phyloP scores from a whole-genome alignment of 192 early-diverging fungal species.

The Physocladia obscura region DNA sequence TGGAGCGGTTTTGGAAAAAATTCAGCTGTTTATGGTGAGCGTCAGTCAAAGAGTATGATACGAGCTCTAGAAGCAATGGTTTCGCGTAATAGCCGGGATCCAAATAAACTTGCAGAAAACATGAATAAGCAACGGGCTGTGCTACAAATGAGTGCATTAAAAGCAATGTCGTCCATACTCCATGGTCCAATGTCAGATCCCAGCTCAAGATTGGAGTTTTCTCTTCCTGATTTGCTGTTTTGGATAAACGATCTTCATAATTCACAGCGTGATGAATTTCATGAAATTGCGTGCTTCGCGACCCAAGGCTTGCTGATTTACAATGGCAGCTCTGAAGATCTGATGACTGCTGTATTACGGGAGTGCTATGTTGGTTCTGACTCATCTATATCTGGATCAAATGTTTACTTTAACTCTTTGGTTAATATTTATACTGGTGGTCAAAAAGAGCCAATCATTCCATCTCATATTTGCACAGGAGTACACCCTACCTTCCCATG shows the following conservation, averaged over 20 bases:
- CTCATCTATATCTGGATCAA: slow-evolving; percentile 52
- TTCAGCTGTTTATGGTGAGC: slow-evolving; percentile 53
- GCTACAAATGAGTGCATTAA: slow-evolving; percentile 76
- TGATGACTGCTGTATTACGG: slow-evolving; percentile 65
- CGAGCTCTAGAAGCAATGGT: slow-evolving; percentile 61
- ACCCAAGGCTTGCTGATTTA: slow-evolving; percentile 68
- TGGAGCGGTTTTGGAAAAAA: slow-evolving; percentile 88
- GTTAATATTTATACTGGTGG: slow-evolving; percentile 63
- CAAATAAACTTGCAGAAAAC: slow-evolving; percentile 52
- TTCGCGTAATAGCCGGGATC: slow-evolving; percentile 70
- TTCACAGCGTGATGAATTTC: slow-evolving; percentile 42
- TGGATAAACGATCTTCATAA: slow-evolving; percentile 49
- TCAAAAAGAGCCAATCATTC: not conserved
- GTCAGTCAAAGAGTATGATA: slow-evolving; percentile 68
- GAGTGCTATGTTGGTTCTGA: slow-evolving; percentile 66
- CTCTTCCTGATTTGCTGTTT: slow-evolving; percentile 34
- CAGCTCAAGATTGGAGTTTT: slow-evolving; percentile 29
- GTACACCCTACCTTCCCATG: slow-evolving; percentile 57
- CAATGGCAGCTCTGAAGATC: slow-evolving; percentile 37
- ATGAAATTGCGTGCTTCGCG: slow-evolving; percentile 54
- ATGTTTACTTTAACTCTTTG: slow-evolving; percentile 69
- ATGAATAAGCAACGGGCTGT: slow-evolving; percentile 78
- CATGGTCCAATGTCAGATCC: slow-evolving; percentile 44
- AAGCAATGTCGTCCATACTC: slow-evolving; percentile 87
- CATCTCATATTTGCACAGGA: not conserved